Percentiles rank a stretch among this genome's conserved stretches.
Conservation (phyloP, 2,329 filamentous ascomycete genomes). For the Penicillium sp. region DNA sequence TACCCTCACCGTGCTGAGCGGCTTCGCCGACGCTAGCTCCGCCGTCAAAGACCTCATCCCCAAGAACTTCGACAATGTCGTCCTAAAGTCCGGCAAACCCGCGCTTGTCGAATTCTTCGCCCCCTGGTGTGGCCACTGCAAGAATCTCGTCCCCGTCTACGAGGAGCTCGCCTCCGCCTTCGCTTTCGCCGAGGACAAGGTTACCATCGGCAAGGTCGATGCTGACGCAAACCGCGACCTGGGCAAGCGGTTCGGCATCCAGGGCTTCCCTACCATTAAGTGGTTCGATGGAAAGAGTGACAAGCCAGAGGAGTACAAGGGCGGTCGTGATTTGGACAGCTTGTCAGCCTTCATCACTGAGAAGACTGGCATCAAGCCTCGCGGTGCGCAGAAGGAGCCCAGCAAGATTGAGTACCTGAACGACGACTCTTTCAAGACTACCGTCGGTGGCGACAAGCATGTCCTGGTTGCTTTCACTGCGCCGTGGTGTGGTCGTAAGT, state of each 20-base stretch:
- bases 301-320: slow-evolving; percentile 76
- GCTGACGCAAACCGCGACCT: slow-evolving; percentile 82
- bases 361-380: slow-evolving; percentile 79
- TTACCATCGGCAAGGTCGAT: slow-evolving; percentile 92
- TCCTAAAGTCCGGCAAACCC: slow-evolving; percentile 87
- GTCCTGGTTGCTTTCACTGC: slow-evolving; percentile 95
- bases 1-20: slow-evolving; percentile 45
- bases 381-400: slow-evolving; percentile 56
- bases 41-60: slow-evolving; percentile 87
- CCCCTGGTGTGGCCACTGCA: slow-evolving; percentile 99
- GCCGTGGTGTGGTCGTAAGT: slow-evolving; percentile 96
- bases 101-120: slow-evolving; percentile 98
- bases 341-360: slow-evolving; percentile 73
- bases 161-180: slow-evolving; percentile 79
- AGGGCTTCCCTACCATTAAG: slow-evolving; percentile 96
- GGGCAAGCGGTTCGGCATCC: slow-evolving; percentile 78
- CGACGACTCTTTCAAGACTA: slow-evolving; percentile 69
- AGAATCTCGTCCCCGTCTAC: slow-evolving; percentile 89
- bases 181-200: slow-evolving; percentile 65
- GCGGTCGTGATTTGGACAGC: slow-evolving; percentile 81
- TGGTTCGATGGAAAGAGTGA: slow-evolving; percentile 95
- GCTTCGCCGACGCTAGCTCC: slow-evolving; percentile 62
- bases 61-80: slow-evolving; percentile 83
- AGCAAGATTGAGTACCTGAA: slow-evolving; percentile 75
- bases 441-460: slow-evolving; percentile 78